These are phyloP conservation scores for Fermentozyma sake DNA, from an alignment of 1,139 yeast genomes.

Conservation along the genomic window DNA sequence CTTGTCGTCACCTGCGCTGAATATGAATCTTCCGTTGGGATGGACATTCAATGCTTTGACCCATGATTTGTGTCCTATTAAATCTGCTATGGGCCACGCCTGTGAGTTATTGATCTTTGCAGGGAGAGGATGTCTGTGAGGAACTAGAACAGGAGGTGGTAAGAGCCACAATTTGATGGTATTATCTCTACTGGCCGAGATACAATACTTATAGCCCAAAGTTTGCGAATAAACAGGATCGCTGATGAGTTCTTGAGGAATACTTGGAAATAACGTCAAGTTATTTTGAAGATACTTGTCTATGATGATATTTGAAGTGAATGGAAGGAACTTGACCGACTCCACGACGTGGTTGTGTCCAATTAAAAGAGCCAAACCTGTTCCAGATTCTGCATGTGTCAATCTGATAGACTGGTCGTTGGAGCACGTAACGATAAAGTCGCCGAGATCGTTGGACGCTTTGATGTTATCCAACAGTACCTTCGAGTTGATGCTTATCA, in stretches of 20 bases:
- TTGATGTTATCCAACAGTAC: slow-evolving; percentile 10
- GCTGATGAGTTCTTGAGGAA: slow-evolving; percentile 28
- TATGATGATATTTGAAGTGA: slow-evolving; percentile 40
- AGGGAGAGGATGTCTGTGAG: slow-evolving; percentile 57
- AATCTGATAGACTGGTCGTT: slow-evolving; percentile 76
- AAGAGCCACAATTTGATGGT: slow-evolving; percentile 71
- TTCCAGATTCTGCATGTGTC: slow-evolving; percentile 59
- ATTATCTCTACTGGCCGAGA: slow-evolving; percentile 82
- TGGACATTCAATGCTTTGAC: slow-evolving; percentile 66
- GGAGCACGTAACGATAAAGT: slow-evolving; percentile 69
- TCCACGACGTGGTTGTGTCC: slow-evolving; percentile 89
- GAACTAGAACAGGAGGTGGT: slow-evolving; percentile 54
- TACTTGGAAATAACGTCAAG: slow-evolving; percentile 25
- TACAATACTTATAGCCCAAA: slow-evolving; percentile 62
- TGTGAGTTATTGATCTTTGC: slow-evolving; percentile 48
- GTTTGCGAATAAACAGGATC: slow-evolving; percentile 25
- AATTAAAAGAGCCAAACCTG: slow-evolving; percentile 60
- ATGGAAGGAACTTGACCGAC: slow-evolving; percentile 64
- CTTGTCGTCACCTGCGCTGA: slow-evolving; percentile 80
- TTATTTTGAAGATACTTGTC: slow-evolving; percentile 44
- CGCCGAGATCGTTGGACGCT: slow-evolving; percentile 30
- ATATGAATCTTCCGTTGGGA: slow-evolving; percentile 68
- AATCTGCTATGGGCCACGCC: slow-evolving; percentile 52
- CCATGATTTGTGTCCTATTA: slow-evolving; percentile 85
- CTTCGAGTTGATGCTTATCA: slow-evolving; percentile 15